phyloP scores from a whole-genome alignment of 257 asterid species.

The Datura wrightii region DNA sequence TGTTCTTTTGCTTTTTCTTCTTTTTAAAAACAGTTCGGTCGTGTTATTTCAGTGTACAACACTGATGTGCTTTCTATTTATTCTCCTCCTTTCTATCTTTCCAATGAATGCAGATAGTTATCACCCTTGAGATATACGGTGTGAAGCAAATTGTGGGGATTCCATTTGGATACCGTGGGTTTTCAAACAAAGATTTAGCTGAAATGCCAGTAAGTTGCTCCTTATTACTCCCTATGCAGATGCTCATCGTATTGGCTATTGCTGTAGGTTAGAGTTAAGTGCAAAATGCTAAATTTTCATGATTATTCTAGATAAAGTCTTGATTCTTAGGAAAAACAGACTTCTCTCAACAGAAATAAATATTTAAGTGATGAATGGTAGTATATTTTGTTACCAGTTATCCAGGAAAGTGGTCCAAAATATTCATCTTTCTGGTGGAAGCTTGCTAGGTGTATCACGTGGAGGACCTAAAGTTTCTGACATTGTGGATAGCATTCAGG shows the following conservation, averaged over 20 bases:
- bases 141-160: slow-evolving; percentile 87
- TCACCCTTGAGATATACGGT: slow-evolving; percentile 89
- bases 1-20: neutral
- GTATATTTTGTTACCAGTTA: slow-evolving; percentile 50
- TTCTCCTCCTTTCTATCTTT: slow-evolving; percentile 20
- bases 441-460: slow-evolving; percentile 95
- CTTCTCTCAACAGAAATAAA: neutral
- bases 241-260: neutral
- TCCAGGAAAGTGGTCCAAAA: slow-evolving; percentile 91
- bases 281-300: neutral
- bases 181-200: slow-evolving; percentile 61
- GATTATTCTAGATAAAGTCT: neutral
- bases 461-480: slow-evolving; percentile 85
- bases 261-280: neutral
- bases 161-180: slow-evolving; percentile 96
- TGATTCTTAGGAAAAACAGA: neutral
- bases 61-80: neutral
- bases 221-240: neutral
- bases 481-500: slow-evolving; percentile 90
- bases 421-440: slow-evolving; percentile 96
- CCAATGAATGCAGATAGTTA: slow-evolving; percentile 68
- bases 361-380: neutral
- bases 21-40: neutral
- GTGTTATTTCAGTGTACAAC: neutral
- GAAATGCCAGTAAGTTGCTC: slow-evolving; percentile 75